A percentile compares a stretch with the other conserved stretches of the same genome.
Evolutionary conservation across 352 stramenopile genomes (phyloP).

Genomic region (Bremia lactucae): DNA sequence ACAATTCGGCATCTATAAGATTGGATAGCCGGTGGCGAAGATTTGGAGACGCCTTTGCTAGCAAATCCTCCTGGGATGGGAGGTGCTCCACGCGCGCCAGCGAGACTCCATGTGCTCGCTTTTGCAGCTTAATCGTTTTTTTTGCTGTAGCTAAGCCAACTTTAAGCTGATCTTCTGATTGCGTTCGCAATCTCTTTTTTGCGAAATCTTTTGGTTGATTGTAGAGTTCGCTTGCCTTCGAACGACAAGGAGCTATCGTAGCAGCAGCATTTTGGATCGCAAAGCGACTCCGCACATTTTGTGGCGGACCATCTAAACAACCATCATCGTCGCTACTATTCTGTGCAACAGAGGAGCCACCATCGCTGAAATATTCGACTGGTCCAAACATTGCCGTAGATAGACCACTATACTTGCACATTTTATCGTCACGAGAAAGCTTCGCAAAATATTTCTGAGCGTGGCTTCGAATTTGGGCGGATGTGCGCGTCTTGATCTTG

Average conservation of each 20-base stretch:
- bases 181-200: slow-evolving; percentile 27
- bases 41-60: slow-evolving; percentile 59
- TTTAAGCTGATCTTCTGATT: slow-evolving; percentile 5
- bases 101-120: slow-evolving; percentile 17
- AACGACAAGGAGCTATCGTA: slow-evolving; percentile 14
- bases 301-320: slow-evolving; percentile 15
- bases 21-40: slow-evolving; percentile 57
- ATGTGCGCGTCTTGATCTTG: slow-evolving; percentile 84
- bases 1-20: slow-evolving; percentile 70
- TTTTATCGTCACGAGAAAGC: slow-evolving; percentile 65
- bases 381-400: slow-evolving; percentile 9
- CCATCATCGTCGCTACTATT: slow-evolving; percentile 45
- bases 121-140: slow-evolving; percentile 19
- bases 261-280: slow-evolving; percentile 12
- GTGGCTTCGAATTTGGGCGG: slow-evolving; percentile 75
- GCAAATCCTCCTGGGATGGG: slow-evolving; percentile 65
- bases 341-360: slow-evolving; percentile 41
- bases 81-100: slow-evolving; percentile 25
- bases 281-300: slow-evolving; percentile 1
- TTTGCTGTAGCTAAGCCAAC: slow-evolving; percentile 5
- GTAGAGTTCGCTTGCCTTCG: slow-evolving; percentile 5
- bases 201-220: slow-evolving; percentile 6
- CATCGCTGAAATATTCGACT: slow-evolving; percentile 51
- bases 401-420: slow-evolving; percentile 35
- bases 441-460: slow-evolving; percentile 86